phyloP scores from a whole-genome alignment of 352 stramenopile genomes.

The Pythium diclinum region DNA sequence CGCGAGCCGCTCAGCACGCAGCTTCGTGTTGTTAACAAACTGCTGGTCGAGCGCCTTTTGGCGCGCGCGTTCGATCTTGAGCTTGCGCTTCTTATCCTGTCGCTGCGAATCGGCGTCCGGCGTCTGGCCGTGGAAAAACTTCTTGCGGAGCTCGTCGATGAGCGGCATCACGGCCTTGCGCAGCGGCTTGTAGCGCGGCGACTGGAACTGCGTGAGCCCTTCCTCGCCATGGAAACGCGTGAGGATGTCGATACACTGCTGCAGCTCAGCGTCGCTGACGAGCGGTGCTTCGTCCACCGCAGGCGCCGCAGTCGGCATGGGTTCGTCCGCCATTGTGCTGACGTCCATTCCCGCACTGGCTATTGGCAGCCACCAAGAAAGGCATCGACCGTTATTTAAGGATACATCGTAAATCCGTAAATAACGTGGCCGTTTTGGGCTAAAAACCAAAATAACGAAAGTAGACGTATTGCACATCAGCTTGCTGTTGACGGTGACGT shows the following conservation, averaged over 20 bases:
- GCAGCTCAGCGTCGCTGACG: conserved; percentile 55
- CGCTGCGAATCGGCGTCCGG: conserved; percentile 37
- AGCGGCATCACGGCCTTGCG: conserved; percentile 62
- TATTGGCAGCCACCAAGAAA: conserved; percentile 7
- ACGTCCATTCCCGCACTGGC: neutral
- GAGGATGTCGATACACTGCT: conserved; percentile 51
- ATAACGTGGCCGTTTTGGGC: neutral
- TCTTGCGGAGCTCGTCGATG: conserved; percentile 51
- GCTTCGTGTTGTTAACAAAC: conserved; percentile 79
- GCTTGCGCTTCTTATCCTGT: conserved; percentile 63
- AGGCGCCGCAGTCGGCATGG: conserved; percentile 1
- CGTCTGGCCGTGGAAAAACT: conserved; percentile 62
- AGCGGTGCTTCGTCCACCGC: conserved; percentile 8
- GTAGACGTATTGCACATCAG: neutral
- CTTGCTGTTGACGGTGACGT: neutral
- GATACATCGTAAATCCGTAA: conserved; percentile 9
- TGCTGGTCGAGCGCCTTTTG: conserved; percentile 71
- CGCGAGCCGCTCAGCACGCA: conserved; percentile 61
- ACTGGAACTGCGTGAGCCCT: conserved; percentile 48
- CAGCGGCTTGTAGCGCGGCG: conserved; percentile 55
- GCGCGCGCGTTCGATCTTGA: conserved; percentile 62
- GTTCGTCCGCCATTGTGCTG: conserved; percentile 4
- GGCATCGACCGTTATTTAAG: conserved; percentile 12
- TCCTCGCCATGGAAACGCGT: conserved; percentile 46
- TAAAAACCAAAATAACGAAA: no score